Evolutionary conservation across 371 early-diverging fungal species (phyloP).

Genomic region (Dinochytrium kinnereticum): DNA sequence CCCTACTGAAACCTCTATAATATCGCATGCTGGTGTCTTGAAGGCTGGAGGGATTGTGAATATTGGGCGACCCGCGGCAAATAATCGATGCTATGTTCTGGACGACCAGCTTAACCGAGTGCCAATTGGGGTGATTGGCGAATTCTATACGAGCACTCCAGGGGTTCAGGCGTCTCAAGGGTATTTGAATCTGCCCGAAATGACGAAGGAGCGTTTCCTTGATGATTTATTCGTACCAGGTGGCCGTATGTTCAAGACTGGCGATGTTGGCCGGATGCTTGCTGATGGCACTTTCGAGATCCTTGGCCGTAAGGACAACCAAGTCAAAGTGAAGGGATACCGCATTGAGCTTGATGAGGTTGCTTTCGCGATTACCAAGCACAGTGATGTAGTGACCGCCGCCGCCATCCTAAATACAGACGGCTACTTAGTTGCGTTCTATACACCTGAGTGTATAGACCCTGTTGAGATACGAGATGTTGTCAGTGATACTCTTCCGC

Average conservation of each 20-base stretch:
- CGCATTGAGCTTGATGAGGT: constrained; percentile 54
- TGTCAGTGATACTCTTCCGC: constrained; percentile 19
- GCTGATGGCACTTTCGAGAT: constrained; percentile 25
- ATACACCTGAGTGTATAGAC: constrained; percentile 29
- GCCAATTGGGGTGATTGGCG: constrained; percentile 34
- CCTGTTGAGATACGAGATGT: constrained; percentile 16
- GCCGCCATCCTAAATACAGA: constrained; percentile 27
- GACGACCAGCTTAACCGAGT: constrained; percentile 17
- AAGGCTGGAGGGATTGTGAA: not conserved
- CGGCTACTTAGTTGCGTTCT: constrained; percentile 30
- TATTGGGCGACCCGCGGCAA: constrained; percentile 24
- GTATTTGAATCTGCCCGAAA: constrained; percentile 37
- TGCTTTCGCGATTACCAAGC: constrained; percentile 26
- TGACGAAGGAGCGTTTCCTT: constrained; percentile 34
- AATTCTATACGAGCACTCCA: constrained; percentile 19
- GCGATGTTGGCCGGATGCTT: constrained; percentile 21
- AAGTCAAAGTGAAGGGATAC: constrained; percentile 54
- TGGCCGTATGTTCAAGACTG: constrained; percentile 27
- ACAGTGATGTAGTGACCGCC: constrained; percentile 6
- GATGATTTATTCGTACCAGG: not conserved
- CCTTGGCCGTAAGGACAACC: constrained; percentile 46
- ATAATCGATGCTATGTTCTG: constrained; percentile 19
- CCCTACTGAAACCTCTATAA: constrained; percentile 38
- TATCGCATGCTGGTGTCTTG: constrained; percentile 6
- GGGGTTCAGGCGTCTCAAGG: constrained; percentile 30